phyloP scores from a whole-genome alignment of 441 rosid species.

The Eruca vesicaria region DNA sequence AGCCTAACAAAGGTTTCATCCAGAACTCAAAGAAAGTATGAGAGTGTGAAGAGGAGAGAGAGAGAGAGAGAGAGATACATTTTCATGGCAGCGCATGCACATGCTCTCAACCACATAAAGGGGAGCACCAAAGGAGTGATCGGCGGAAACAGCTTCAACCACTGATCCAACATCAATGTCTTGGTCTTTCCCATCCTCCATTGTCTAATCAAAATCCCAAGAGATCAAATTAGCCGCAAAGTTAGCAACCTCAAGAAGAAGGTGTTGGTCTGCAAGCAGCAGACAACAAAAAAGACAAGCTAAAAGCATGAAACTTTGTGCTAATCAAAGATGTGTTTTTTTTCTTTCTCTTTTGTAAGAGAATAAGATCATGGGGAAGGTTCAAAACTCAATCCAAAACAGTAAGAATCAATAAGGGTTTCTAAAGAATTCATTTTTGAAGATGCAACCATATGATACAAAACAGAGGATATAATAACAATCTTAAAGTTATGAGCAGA shows the following conservation, averaged over 20 bases:
- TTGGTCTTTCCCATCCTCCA: slow-evolving; percentile 42
- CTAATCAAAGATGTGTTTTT: too few species aligned
- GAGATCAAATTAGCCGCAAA: background rate
- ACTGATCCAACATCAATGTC: slow-evolving; percentile 69
- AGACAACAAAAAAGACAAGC: too few species aligned
- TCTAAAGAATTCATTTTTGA: too few species aligned
- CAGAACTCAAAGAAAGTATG: background rate
- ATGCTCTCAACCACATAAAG: slow-evolving; percentile 88
- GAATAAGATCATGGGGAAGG: too few species aligned
- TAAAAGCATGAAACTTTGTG: too few species aligned
- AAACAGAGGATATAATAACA: too few species aligned
- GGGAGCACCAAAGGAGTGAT: slow-evolving; percentile 50
- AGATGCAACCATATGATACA: too few species aligned
- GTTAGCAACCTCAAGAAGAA: background rate
- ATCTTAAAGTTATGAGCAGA: too few species aligned
- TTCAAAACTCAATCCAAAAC: too few species aligned
- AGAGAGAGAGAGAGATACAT: slow-evolving; percentile 42
- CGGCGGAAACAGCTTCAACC: slow-evolving; percentile 75
- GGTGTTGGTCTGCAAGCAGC: too few species aligned
- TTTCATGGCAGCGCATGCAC: slow-evolving; percentile 89
- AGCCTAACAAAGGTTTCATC: background rate
- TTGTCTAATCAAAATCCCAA: background rate
- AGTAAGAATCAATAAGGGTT: too few species aligned
- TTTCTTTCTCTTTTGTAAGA: too few species aligned
- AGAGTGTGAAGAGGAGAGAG: background rate